phyloP scores from a whole-genome alignment of 78 protist species.

The Dictyostelium firmibasis region DNA sequence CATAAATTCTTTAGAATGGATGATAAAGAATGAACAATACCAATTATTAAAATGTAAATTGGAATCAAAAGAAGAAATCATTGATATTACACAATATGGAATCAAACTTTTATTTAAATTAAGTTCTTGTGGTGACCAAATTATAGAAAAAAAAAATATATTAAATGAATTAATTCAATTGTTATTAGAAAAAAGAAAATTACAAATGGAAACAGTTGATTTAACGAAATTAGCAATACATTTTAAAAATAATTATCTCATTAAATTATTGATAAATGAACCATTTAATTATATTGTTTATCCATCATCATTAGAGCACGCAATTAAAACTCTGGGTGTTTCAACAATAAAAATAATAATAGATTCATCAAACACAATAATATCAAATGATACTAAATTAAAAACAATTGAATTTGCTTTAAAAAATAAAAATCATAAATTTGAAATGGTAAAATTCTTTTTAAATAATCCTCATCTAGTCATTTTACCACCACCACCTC shows the following conservation, averaged over 20 bases:
- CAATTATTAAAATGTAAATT: neutral
- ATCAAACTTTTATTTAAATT: neutral
- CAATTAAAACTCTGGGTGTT: neutral
- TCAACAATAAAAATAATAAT: neutral
- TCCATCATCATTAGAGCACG: neutral
- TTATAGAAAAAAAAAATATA: neutral
- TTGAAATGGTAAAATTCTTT: neutral
- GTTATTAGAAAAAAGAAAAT: neutral
- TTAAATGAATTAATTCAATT: neutral
- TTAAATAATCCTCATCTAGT: neutral
- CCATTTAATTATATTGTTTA: neutral
- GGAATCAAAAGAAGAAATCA: neutral
- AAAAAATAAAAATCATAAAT: neutral
- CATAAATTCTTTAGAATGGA: neutral
- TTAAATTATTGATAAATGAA: neutral
- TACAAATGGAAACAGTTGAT: neutral
- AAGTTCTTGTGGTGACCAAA: neutral
- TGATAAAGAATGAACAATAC: neutral
- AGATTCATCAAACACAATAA: neutral
- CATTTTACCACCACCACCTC: neutral
- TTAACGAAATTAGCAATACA: neutral
- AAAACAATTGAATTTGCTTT: neutral
- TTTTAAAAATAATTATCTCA: neutral
- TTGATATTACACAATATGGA: neutral
- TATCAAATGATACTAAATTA: neutral